These are phyloP conservation scores for Cladosporium sp. DNA, from an alignment of 2,329 filamentous ascomycete genomes.

Conservation along the genomic window DNA sequence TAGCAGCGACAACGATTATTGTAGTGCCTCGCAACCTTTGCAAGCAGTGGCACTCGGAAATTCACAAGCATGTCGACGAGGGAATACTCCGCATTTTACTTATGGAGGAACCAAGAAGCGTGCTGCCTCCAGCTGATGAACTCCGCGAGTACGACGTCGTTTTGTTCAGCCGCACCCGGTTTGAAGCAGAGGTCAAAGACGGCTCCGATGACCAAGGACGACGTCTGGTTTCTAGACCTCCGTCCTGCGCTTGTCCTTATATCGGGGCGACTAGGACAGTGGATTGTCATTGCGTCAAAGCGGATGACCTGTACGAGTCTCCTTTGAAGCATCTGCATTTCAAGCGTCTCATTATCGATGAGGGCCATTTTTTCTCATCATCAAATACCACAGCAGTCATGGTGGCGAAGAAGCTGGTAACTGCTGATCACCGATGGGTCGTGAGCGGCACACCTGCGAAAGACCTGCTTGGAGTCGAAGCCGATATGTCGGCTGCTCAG, in stretches of 20 bases:
- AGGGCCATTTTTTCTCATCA: constrained; percentile 80
- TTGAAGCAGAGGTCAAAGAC: constrained; percentile 62
- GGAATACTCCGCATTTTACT: constrained; percentile 57
- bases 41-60: constrained; percentile 78
- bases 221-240: constrained; percentile 17
- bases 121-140: constrained; percentile 53
- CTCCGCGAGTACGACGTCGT: constrained; percentile 69
- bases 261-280: constrained; percentile 40
- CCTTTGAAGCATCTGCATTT: constrained; percentile 70
- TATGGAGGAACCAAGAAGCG: constrained; percentile 48
- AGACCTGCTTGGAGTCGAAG: constrained; percentile 64
- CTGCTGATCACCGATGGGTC: constrained; percentile 73
- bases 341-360: constrained; percentile 85
- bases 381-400: constrained; percentile 55
- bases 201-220: constrained; percentile 44
- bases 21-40: constrained; percentile 80
- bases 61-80: constrained; percentile 65
- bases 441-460: constrained; percentile 86
- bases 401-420: constrained; percentile 49
- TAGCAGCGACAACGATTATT: constrained; percentile 68
- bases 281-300: constrained; percentile 42
- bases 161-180: constrained; percentile 68
- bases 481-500: constrained; percentile 4
- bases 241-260: constrained; percentile 37
- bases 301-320: constrained; percentile 47